A percentile compares a stretch with the other conserved stretches of the same genome.
Conservation (phyloP, 2,329 filamentous ascomycete genomes). For the Leptographium wingfieldii region DNA sequence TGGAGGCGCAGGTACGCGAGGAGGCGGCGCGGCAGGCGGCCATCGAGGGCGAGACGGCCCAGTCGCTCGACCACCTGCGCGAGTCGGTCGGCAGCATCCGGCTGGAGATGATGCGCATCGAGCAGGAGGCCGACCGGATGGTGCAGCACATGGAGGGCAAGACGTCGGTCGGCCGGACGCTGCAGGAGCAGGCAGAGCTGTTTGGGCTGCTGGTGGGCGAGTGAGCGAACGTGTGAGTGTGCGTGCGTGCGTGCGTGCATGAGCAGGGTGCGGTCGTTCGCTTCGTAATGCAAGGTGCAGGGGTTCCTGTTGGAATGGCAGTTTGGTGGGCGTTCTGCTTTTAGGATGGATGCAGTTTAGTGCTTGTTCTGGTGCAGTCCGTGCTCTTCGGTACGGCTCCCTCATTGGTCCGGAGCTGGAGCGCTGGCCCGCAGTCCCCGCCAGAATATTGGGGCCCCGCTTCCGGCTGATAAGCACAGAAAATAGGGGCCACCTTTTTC, state of each 20-base stretch:
- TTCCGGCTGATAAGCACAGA: too few relatives aligned
- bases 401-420: too few relatives aligned
- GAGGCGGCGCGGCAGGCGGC: constrained; percentile 10
- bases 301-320: too few relatives aligned
- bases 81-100: constrained; percentile 11
- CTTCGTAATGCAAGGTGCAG: too few relatives aligned
- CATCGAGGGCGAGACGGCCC: constrained; percentile 8
- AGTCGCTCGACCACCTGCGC: constrained; percentile 10
- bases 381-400: too few relatives aligned
- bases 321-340: too few relatives aligned
- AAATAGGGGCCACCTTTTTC: too few relatives aligned
- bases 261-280: not conserved
- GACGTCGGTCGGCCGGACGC: constrained; percentile 8
- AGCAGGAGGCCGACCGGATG: constrained; percentile 12
- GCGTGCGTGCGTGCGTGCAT: not conserved
- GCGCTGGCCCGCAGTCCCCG: too few relatives aligned
- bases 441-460: too few relatives aligned
- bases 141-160: constrained; percentile 8
- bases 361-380: too few relatives aligned
- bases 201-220: constrained; percentile 5
- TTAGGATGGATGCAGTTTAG: too few relatives aligned
- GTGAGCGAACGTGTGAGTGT: not conserved
- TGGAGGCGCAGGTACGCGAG: constrained; percentile 50
- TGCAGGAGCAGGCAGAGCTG: constrained; percentile 12
- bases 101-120: constrained; percentile 11